A percentile compares a stretch with the other conserved stretches of the same genome.
These are phyloP conservation scores for Solanum commersonii DNA, from an alignment of 257 asterid species.

Conservation along the genomic window DNA sequence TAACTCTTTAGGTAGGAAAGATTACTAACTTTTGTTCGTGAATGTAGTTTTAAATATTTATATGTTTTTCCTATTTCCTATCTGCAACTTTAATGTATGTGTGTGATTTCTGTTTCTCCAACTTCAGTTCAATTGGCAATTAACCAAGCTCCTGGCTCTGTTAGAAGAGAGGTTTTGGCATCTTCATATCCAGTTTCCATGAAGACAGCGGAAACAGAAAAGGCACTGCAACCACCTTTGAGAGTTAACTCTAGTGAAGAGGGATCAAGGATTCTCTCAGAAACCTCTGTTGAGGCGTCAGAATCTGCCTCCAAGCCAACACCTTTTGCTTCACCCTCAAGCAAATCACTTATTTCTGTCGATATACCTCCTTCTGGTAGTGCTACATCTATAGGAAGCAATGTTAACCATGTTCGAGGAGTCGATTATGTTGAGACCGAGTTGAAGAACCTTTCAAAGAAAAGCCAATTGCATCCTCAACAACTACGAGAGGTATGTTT, in stretches of 20 bases:
- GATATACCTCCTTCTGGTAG: neutral
- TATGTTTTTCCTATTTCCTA: neutral
- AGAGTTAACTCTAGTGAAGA: neutral
- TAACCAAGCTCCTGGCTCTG: neutral
- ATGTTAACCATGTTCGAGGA: neutral
- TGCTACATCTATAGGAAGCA: neutral
- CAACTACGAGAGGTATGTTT: slow-evolving; percentile 9
- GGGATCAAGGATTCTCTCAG: neutral
- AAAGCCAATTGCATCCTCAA: neutral
- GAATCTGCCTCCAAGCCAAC: neutral
- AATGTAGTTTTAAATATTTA: neutral
- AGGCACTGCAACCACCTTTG: neutral
- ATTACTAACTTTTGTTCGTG: neutral
- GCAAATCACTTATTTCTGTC: neutral
- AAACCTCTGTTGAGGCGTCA: neutral
- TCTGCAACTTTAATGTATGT: neutral
- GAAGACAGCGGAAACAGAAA: neutral
- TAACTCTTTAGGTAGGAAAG: slow-evolving; percentile 14
- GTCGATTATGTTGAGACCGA: neutral
- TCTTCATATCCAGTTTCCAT: neutral
- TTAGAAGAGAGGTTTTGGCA: neutral
- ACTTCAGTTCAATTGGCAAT: neutral
- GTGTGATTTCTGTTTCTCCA: neutral
- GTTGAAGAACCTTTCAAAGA: neutral
- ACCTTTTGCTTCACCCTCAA: neutral